Conservation (phyloP, 177 flowering plant species). For the Vitis hybrid region DNA sequence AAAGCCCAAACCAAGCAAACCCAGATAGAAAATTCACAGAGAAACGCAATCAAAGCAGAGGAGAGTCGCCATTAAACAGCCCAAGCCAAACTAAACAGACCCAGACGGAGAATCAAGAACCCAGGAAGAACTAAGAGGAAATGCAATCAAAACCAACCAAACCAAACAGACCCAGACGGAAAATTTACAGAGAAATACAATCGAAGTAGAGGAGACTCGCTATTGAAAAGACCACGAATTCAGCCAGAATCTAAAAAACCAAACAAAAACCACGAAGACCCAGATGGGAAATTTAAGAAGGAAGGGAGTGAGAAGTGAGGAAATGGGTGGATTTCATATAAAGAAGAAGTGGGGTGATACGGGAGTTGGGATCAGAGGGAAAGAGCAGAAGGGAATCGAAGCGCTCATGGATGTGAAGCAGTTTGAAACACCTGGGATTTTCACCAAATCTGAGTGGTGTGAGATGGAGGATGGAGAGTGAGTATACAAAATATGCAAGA, state of each 20-base stretch:
- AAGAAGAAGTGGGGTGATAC: neutral
- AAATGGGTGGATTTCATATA: neutral
- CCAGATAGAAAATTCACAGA: slow-evolving; percentile 2
- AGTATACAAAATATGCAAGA: neutral
- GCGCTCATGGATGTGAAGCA: neutral
- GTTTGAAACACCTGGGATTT: neutral
- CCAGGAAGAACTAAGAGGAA: no score
- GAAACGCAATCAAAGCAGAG: neutral
- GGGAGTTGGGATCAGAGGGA: neutral
- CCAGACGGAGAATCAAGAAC: no score
- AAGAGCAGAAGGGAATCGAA: neutral
- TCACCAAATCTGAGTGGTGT: slow-evolving; percentile 11
- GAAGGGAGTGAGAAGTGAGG: neutral
- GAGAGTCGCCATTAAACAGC: neutral
- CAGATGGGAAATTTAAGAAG: neutral
- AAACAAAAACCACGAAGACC: neutral
- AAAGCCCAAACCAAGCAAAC: slow-evolving; percentile 1
- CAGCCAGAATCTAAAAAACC: neutral
- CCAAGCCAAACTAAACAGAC: neutral
- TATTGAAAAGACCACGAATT: no score
- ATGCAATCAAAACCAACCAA: no score
- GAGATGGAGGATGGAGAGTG: slow-evolving; percentile 4
- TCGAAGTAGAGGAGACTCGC: no score
- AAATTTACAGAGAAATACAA: no score
- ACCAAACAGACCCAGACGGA: no score